These are phyloP conservation scores for Ceratonia siliqua DNA, from an alignment of 306 rosid species.

Conservation along the genomic window DNA sequence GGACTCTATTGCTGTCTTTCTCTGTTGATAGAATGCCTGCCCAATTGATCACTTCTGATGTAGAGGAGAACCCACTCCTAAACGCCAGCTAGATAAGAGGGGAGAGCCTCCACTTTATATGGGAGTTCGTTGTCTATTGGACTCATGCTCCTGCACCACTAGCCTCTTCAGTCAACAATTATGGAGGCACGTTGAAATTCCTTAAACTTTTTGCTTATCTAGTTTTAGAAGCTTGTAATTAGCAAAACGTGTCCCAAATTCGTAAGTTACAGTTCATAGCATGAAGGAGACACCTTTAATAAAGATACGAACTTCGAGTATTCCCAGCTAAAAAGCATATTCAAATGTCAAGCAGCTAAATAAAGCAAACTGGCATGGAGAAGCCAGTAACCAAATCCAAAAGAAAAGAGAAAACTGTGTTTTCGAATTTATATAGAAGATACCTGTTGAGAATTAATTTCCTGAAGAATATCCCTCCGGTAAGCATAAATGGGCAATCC, in stretches of 20 bases:
- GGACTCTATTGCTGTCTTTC: neutral
- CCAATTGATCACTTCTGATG: neutral
- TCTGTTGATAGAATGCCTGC: neutral
- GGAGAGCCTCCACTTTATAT: neutral
- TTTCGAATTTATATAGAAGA: neutral
- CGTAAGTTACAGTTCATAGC: neutral
- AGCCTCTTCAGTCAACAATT: neutral
- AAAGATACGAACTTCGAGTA: neutral
- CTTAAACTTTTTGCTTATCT: neutral
- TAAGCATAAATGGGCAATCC: conserved; percentile 88
- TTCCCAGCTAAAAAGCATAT: neutral
- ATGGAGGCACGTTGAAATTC: neutral
- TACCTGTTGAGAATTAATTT: conserved; percentile 72
- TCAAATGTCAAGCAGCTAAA: neutral
- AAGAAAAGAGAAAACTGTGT: neutral
- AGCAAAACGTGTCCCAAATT: neutral
- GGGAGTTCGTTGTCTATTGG: neutral
- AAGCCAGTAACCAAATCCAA: neutral
- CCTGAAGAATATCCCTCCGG: conserved; percentile 63
- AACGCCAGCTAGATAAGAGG: neutral
- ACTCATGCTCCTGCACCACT: neutral
- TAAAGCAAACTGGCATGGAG: neutral
- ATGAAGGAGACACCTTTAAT: neutral
- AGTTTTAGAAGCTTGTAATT: neutral
- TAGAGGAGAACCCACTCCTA: neutral